Evolutionary conservation across 2,329 filamentous ascomycete species (phyloP).

Genomic region (Nothophaeocryptopus gaeumannii): DNA sequence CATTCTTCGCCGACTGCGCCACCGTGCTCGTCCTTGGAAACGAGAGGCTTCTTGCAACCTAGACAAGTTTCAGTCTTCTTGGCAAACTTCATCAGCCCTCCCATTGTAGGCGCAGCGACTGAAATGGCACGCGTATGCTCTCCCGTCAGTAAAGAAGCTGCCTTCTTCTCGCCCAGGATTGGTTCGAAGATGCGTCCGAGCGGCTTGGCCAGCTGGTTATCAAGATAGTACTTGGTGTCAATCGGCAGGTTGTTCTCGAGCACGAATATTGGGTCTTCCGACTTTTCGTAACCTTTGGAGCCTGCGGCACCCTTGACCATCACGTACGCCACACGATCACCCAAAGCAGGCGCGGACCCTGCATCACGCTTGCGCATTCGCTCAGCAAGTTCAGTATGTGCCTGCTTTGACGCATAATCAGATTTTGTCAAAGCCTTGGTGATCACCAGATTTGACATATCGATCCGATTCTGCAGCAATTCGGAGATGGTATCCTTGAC

Average conservation of each 20-base stretch:
- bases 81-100: slow-evolving; percentile 95
- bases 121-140: slow-evolving; percentile 94
- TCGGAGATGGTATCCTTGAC: slow-evolving; percentile 96
- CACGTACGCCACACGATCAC: slow-evolving; percentile 96
- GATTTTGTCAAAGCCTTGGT: slow-evolving; percentile 93
- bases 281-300: slow-evolving; percentile 94
- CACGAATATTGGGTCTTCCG: slow-evolving; percentile 94
- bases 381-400: slow-evolving; percentile 90
- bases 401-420: slow-evolving; percentile 87
- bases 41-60: slow-evolving; percentile 96
- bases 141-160: slow-evolving; percentile 78
- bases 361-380: slow-evolving; percentile 97
- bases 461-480: slow-evolving; percentile 92
- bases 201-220: slow-evolving; percentile 96
- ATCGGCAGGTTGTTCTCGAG: slow-evolving; percentile 97
- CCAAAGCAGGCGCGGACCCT: slow-evolving; percentile 85
- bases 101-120: slow-evolving; percentile 84
- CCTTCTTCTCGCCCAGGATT: slow-evolving; percentile 90
- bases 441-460: slow-evolving; percentile 99
- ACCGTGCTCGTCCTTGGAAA: slow-evolving; percentile 70
- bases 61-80: slow-evolving; percentile 98
- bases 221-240: slow-evolving; percentile 96
- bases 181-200: slow-evolving; percentile 95
- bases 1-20: slow-evolving; percentile 90
- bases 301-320: slow-evolving; percentile 89